Evolutionary conservation across 495 filamentous ascomycete genomes (phyloP).

Genomic region (Penicillium crystallinum): DNA sequence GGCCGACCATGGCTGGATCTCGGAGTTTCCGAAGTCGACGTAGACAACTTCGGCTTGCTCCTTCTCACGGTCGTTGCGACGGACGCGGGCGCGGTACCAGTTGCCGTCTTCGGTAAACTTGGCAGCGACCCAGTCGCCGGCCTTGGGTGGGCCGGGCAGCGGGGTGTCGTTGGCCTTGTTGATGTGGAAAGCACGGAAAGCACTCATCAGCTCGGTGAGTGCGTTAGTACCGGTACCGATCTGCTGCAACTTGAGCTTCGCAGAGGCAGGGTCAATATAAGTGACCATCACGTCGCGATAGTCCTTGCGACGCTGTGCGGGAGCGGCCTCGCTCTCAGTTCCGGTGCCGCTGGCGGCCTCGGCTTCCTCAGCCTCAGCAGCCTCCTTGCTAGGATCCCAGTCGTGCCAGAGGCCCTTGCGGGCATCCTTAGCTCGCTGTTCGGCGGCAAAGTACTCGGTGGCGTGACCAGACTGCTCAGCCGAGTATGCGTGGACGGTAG

Average conservation of each 20-base stretch:
- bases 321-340: constrained; percentile 41
- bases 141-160: constrained; percentile 74
- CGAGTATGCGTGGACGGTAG: constrained; percentile 87
- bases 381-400: constrained; percentile 81
- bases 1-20: constrained; percentile 74
- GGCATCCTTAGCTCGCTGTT: constrained; percentile 79
- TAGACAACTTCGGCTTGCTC: constrained; percentile 87
- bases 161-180: constrained; percentile 65
- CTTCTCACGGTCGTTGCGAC: constrained; percentile 84
- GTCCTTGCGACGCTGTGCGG: constrained; percentile 59
- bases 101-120: constrained; percentile 79
- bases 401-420: constrained; percentile 87
- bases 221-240: constrained; percentile 76
- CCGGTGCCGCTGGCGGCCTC: constrained; percentile 42
- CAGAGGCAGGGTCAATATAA: constrained; percentile 68
- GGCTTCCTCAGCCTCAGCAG: constrained; percentile 47
- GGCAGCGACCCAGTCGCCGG: constrained; percentile 85
- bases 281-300: constrained; percentile 92
- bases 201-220: constrained; percentile 76
- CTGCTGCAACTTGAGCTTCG: constrained; percentile 80
- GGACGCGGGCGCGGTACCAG: constrained; percentile 91
- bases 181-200: constrained; percentile 83
- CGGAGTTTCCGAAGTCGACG: constrained; percentile 94
- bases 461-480: constrained; percentile 92
- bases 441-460: constrained; percentile 79